Percentiles rank a stretch among this genome's conserved stretches.
Evolutionary conservation across 768 basidiomycete genomes (phyloP).

Genomic region (Mycena galopus): DNA sequence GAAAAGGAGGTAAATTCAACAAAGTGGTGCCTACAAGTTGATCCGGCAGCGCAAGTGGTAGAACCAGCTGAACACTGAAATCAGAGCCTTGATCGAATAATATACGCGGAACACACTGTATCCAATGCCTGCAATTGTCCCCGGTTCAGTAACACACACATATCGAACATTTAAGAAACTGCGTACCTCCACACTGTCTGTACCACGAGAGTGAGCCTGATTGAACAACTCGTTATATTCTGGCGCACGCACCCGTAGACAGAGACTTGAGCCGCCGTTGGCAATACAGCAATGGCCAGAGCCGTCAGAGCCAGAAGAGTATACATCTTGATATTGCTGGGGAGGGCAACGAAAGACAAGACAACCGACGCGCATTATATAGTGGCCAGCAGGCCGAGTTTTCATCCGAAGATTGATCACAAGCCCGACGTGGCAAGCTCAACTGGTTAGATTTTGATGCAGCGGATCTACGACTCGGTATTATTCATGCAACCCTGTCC

Average conservation of each 20-base stretch:
- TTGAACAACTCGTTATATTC: too few species aligned
- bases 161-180: neutral
- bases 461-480: slow-evolving; percentile 30
- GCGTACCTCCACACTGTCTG: slow-evolving; percentile 65
- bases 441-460: neutral
- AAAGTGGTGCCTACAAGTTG: slow-evolving; percentile 37
- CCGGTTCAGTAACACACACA: neutral
- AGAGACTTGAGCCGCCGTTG: too few species aligned
- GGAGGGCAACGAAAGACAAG: slow-evolving; percentile 17
- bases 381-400: slow-evolving; percentile 1
- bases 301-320: slow-evolving; percentile 57
- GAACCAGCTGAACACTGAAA: slow-evolving; percentile 47
- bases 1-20: too few species aligned
- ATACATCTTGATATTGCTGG: slow-evolving; percentile 61
- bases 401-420: slow-evolving; percentile 14
- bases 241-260: too few species aligned
- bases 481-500: slow-evolving; percentile 27
- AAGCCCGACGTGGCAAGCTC: slow-evolving; percentile 14
- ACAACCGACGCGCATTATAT: slow-evolving; percentile 13
- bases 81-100: slow-evolving; percentile 1
- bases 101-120: slow-evolving; percentile 55
- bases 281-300: too few species aligned
- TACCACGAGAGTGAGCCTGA: too few species aligned
- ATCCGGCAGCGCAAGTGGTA: slow-evolving; percentile 55
- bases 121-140: neutral